Evolutionary conservation across 805 yeast species (phyloP).

Genomic region (Schwanniomyces yamadae): DNA sequence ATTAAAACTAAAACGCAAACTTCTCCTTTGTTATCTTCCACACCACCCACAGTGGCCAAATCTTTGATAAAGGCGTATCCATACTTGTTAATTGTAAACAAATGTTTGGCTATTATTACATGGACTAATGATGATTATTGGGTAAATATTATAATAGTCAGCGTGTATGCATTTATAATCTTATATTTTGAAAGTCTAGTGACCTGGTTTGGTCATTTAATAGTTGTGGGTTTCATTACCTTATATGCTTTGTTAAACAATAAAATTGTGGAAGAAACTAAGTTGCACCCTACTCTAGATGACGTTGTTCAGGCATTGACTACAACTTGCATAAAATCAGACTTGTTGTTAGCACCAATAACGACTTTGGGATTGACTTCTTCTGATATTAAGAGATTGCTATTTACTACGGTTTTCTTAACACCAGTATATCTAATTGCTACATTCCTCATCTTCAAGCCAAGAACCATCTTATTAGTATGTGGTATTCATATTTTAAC

Average conservation of each 20-base stretch:
- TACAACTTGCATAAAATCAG: slow-evolving; percentile 71
- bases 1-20: slow-evolving; percentile 43
- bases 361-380: slow-evolving; percentile 69
- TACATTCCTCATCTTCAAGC: slow-evolving; percentile 66
- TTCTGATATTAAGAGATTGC: slow-evolving; percentile 73
- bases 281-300: slow-evolving; percentile 76
- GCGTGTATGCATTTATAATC: slow-evolving; percentile 55
- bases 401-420: slow-evolving; percentile 80
- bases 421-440: slow-evolving; percentile 81
- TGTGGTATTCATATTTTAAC: slow-evolving; percentile 65
- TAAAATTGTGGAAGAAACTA: slow-evolving; percentile 57
- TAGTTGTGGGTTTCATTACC: slow-evolving; percentile 61
- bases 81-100: slow-evolving; percentile 70
- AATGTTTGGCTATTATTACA: slow-evolving; percentile 67
- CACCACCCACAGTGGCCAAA: slow-evolving; percentile 89
- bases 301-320: slow-evolving; percentile 78
- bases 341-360: slow-evolving; percentile 76
- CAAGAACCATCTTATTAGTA: slow-evolving; percentile 61
- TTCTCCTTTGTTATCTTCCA: slow-evolving; percentile 80
- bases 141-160: slow-evolving; percentile 63
- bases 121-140: slow-evolving; percentile 90
- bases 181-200: slow-evolving; percentile 78
- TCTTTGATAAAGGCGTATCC: slow-evolving; percentile 84
- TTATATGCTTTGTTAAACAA: slow-evolving; percentile 59
- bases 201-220: slow-evolving; percentile 78